Evolutionary conservation across 2,329 filamentous ascomycete genomes (phyloP), one percentile per base, ranked within the genome.

Genomic region (Diaporthe vaccinii): DNA sequence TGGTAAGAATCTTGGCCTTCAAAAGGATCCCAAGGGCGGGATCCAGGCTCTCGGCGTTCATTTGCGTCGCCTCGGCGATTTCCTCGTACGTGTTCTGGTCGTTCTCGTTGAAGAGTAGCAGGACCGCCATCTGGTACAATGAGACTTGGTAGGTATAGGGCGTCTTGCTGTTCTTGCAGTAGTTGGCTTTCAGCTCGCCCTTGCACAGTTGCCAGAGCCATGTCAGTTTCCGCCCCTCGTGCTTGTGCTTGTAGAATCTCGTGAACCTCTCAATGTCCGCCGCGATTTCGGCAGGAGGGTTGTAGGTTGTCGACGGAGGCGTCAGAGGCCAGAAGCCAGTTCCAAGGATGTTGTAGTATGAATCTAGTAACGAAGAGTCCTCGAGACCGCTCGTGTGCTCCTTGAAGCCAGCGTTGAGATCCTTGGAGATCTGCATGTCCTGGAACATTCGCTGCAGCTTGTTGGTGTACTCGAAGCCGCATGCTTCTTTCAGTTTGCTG

Each of bases 391-490:
- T 89, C 15, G 90, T 86, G 80, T 96, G 92, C 84, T 95, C 94
- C 81, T 94, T 93, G 88, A 97, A 99, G 41, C 93, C 93, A 65
- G 91, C 90, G 84, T 99, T 99, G 62, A 99, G 90, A 85, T 99
- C 97, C 86, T 98, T 98, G 78, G 96, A 98, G 69, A 98, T 98
- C 84, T 99, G 97, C 88, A 99, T 98, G 82, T 99, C 97, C 84
- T 98, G 96, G 90, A 98, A 99, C 97, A 99, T 99, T 82, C 97
- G 95, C 87, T 98, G 96, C 61, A 99, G 90, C 87, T 98, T 98
- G 89, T 98, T 99, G 79, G 97, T 99, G 86, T 99, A 99, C 84
- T 99, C 97, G 80, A 98, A 99, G 80, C 97, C 97, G 82, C 97
- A 98, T 0, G 97, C 96, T 82, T 99, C 97, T 87, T 99, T 99